Conservation (phyloP, 1,284 basidiomycete genomes). For the Cutaneotrichosporon sp. region DNA sequence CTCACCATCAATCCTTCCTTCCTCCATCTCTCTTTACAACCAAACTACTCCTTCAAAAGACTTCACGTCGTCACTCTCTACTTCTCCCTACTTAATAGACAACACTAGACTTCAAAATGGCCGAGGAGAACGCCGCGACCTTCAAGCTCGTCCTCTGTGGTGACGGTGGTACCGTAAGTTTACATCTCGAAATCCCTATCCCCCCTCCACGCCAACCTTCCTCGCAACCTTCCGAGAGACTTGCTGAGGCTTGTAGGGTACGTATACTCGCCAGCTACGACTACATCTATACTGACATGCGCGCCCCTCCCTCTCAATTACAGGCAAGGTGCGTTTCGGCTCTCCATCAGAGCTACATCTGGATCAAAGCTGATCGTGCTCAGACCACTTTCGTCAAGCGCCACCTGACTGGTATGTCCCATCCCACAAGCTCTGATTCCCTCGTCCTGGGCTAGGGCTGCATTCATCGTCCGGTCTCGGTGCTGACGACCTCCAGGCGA, state of each 20-base stretch:
- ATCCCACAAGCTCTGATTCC: constrained; percentile 4
- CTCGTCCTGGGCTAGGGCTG: neutral
- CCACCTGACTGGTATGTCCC: constrained; percentile 78
- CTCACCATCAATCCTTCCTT: constrained; percentile 11
- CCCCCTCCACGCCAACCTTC: constrained; percentile 2
- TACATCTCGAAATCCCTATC: neutral
- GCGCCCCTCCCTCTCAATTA: constrained; percentile 1
- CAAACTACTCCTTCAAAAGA: constrained; percentile 7
- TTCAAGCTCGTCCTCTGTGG: constrained; percentile 98
- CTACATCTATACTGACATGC: constrained; percentile 16
- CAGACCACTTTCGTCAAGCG: constrained; percentile 98
- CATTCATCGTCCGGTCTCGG: neutral
- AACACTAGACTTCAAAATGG: constrained; percentile 32
- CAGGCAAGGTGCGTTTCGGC: constrained; percentile 33
- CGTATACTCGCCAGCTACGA: constrained; percentile 9
- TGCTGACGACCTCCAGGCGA: constrained; percentile 58
- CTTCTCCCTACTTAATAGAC: constrained; percentile 8
- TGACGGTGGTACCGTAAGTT: constrained; percentile 91
- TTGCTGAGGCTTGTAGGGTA: constrained; percentile 25
- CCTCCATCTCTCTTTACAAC: constrained; percentile 1
- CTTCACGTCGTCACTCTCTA: neutral
- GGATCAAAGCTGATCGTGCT: constrained; percentile 21
- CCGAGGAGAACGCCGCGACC: constrained; percentile 65
- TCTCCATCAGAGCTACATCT: constrained; percentile 1
- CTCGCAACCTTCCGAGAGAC: neutral